Base-by-base conservation (phyloP, 140 eudicot genomes). In the Senecio squalidus region DNA sequence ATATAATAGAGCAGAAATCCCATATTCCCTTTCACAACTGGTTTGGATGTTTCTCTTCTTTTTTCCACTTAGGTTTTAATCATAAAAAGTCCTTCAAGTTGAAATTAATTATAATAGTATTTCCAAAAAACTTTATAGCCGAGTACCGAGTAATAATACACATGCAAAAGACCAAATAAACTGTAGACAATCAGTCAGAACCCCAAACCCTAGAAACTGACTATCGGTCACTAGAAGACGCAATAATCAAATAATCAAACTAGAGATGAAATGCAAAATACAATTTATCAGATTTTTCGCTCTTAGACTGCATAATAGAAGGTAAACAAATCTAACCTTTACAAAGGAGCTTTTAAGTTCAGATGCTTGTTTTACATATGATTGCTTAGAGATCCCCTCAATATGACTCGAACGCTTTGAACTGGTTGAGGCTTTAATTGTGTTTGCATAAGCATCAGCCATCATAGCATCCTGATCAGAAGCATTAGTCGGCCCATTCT, bases 331-430 rank as follows among this genome's bases (percentile, higher is more conserved):
- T 29, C 70, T 66, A 70, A 88, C 98, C 96, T 92, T 92, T 15
- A 87, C 78, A 34, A 79, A 87, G 57, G 95, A 74, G 44, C 89
- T 85, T 64, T 84, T 77, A 30, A 92, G 71, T 56, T 92, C 98
- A 67, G 96, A 82, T 61, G 89, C 81, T 68, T 75, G 98, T 64
- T 84, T 92, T 26, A 92, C 79, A 63, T 58, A 87, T 30, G 96
- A 87, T 76, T 95, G 87, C 50, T 87, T 87, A 43, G 95, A 87
- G 66, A 92, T 74, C 20, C 98, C 98, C 64, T 92, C 98, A n/a
- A 92, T 87, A 30, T 70, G 70, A 66, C 78, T 84, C 26, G 89
- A 80, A 60, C 92, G 83, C 66, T 88, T 86, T 28, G 75, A 36
- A 49, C 82, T 76, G 21, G 74, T 62, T 28, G 84, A 76, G 61